These are phyloP conservation scores for Fusarium euwallaceae DNA, from an alignment of 2,329 filamentous ascomycete species.

Conservation along the genomic window DNA sequence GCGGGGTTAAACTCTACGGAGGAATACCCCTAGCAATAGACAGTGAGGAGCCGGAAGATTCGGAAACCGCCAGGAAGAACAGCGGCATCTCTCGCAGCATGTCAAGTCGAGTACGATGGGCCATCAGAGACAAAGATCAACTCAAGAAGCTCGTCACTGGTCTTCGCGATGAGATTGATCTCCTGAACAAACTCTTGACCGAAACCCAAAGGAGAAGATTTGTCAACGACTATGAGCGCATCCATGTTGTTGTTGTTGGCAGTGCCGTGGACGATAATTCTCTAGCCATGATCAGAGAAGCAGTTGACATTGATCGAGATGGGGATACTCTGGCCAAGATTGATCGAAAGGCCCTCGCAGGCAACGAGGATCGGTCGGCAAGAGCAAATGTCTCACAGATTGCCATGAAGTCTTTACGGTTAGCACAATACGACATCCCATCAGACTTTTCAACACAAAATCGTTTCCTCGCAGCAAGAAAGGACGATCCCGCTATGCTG, in stretches of 20 bases:
- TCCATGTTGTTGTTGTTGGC: background rate
- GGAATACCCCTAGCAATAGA: background rate
- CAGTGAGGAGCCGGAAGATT: background rate
- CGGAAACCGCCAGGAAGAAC: background rate
- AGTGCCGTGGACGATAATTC: constrained; percentile 1
- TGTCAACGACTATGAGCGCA: constrained; percentile 1
- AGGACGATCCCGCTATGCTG: background rate
- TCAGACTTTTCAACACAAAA: background rate
- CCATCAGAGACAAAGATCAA: background rate
- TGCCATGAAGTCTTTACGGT: background rate
- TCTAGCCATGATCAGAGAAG: background rate
- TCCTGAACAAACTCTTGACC: constrained; percentile 10
- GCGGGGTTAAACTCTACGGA: constrained; percentile 6
- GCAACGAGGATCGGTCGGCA: background rate
- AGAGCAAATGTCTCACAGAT: background rate
- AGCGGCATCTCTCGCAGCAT: background rate
- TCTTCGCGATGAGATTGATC: background rate
- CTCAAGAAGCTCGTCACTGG: constrained; percentile 1
- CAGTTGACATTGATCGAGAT: background rate
- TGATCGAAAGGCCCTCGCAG: background rate
- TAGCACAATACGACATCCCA: background rate
- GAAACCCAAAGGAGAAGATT: background rate
- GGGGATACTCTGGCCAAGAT: background rate
- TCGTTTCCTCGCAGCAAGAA: background rate
- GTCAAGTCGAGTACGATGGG: constrained; percentile 1